phyloP scores from a whole-genome alignment of 2,329 filamentous ascomycete genomes.

The Chrysosporium keratinophilum region DNA sequence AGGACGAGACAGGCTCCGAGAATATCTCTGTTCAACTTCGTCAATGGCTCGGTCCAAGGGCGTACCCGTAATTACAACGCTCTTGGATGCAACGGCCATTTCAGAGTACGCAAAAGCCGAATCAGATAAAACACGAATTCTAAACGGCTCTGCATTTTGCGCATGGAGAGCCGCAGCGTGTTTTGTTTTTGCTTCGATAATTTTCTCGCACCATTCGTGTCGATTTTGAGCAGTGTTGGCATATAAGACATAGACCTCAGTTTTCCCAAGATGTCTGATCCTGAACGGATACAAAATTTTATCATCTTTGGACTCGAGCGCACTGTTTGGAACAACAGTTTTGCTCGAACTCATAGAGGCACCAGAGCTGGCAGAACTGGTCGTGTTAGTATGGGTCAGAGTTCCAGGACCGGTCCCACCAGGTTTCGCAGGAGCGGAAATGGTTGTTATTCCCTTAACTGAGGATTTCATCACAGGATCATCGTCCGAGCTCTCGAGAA shows the following conservation, averaged over 20 bases:
- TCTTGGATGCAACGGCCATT: conserved; percentile 48
- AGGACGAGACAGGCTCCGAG: conserved; percentile 50
- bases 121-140: conserved; percentile 82
- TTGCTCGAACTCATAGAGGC: conserved; percentile 29
- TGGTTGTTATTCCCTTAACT: conserved; percentile 57
- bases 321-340: conserved; percentile 38
- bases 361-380: conserved; percentile 51
- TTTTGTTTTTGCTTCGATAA: conserved; percentile 86
- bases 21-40: conserved; percentile 70
- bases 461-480: conserved; percentile 74
- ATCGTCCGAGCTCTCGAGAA: conserved; percentile 85
- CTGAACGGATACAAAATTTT: conserved; percentile 88
- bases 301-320: conserved; percentile 56
- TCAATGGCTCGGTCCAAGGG: conserved; percentile 83
- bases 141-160: conserved; percentile 93
- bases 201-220: conserved; percentile 83
- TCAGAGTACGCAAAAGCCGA: conserved; percentile 56
- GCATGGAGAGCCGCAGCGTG: conserved; percentile 80
- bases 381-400: conserved; percentile 59
- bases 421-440: conserved; percentile 45
- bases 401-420: conserved; percentile 39
- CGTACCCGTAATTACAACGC: conserved; percentile 76
- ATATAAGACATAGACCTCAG: conserved; percentile 80
- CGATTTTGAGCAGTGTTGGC: conserved; percentile 65
- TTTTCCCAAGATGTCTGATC: conserved; percentile 84